phyloP scores from a whole-genome alignment of 2,329 filamentous ascomycete species.

The Verticillium isaacii region DNA sequence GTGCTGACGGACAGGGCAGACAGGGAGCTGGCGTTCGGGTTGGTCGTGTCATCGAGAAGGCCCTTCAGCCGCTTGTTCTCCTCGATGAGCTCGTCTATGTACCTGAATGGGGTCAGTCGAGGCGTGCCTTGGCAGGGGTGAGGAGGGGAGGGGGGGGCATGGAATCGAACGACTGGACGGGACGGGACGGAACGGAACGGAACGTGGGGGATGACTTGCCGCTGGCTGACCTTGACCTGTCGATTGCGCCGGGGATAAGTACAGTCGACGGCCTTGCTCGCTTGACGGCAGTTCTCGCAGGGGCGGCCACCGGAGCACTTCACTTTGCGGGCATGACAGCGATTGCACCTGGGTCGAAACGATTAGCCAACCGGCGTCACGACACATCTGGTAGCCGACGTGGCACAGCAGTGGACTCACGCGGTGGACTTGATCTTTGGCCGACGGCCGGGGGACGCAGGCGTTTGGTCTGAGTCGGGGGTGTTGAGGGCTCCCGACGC shows the following conservation, averaged over 20 bases:
- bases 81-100: conserved; percentile 27
- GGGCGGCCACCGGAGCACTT: conserved; percentile 28
- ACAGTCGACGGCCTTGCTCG: conserved; percentile 23
- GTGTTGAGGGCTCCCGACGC: neutral
- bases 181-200: neutral
- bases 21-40: neutral
- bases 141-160: neutral
- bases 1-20: neutral
- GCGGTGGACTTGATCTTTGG: conserved; percentile 12
- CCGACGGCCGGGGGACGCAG: neutral
- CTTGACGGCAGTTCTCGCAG: conserved; percentile 25
- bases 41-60: conserved; percentile 1
- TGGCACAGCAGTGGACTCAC: neutral
- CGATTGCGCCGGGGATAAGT: conserved; percentile 26
- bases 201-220: conserved; percentile 18
- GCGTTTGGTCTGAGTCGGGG: neutral
- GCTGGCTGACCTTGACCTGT: conserved; percentile 25
- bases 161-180: neutral
- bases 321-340: conserved; percentile 27
- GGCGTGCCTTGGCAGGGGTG: neutral
- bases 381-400: too few relatives aligned
- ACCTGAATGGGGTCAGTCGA: conserved; percentile 13
- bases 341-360: conserved; percentile 9
- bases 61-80: conserved; percentile 25
- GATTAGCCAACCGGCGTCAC: conserved; percentile 9